A percentile compares a stretch with the other conserved stretches of the same genome.
These are phyloP conservation scores for Sporothrix phasma DNA, from an alignment of 2,329 filamentous ascomycete species.

Conservation along the genomic window DNA sequence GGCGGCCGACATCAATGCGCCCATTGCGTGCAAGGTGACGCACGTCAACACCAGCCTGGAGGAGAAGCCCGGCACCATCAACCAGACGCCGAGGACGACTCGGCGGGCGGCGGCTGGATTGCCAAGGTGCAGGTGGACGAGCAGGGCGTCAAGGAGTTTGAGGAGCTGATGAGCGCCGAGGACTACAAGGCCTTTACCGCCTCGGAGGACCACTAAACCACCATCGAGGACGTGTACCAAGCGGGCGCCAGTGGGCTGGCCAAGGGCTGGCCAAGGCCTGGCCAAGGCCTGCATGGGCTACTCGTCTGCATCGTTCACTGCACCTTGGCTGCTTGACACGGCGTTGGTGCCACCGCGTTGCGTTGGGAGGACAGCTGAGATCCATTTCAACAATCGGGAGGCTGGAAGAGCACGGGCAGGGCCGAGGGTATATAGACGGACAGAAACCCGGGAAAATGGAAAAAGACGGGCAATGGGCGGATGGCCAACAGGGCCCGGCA, in stretches of 20 bases:
- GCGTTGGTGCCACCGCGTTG: constrained; percentile 10
- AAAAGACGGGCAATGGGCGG: background rate
- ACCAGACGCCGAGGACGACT: constrained; percentile 73
- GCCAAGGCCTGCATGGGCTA: background rate
- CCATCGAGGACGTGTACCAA: too few species aligned
- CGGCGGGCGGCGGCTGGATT: constrained; percentile 76
- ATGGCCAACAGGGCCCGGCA: background rate
- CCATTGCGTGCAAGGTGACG: constrained; percentile 66
- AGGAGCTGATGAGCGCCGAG: constrained; percentile 64
- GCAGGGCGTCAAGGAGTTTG: constrained; percentile 54
- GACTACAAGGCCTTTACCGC: constrained; percentile 68
- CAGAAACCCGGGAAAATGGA: background rate
- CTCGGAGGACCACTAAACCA: constrained; percentile 27
- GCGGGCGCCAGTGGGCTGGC: too few species aligned
- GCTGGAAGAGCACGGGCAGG: constrained; percentile 12
- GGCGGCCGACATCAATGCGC: constrained; percentile 92
- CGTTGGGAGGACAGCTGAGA: constrained; percentile 12
- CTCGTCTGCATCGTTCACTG: background rate
- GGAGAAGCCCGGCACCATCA: constrained; percentile 79
- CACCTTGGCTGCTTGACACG: background rate
- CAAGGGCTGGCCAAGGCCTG: background rate
- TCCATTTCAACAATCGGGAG: constrained; percentile 18
- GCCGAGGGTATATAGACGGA: background rate
- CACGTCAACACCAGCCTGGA: constrained; percentile 67
- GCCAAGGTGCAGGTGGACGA: constrained; percentile 74